phyloP scores from a whole-genome alignment of 331 rosid species.

The Acacia concinna region DNA sequence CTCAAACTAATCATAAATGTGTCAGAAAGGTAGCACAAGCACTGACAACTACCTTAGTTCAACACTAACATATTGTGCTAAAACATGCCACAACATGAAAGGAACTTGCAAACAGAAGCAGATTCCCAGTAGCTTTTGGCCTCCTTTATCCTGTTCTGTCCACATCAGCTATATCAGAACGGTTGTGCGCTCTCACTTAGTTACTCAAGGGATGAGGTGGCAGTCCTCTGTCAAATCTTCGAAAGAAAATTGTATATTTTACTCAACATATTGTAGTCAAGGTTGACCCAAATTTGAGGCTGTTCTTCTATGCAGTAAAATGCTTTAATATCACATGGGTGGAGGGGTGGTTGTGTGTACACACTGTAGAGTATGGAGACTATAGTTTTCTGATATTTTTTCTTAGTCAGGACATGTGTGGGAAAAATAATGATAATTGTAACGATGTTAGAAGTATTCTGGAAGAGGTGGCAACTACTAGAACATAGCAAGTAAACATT shows the following conservation, averaged over 20 bases:
- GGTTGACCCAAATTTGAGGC: constrained; percentile 13
- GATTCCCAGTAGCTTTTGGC: not conserved
- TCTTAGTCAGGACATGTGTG: not conserved
- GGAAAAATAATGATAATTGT: not conserved
- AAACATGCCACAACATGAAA: not conserved
- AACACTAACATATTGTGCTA: not conserved
- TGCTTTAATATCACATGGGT: constrained; percentile 3
- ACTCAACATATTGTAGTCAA: not conserved
- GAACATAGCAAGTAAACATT: not conserved
- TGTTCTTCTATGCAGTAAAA: not conserved
- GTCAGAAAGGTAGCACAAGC: not conserved
- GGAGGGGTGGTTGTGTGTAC: too few relatives aligned
- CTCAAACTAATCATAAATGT: not conserved
- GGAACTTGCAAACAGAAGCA: not conserved
- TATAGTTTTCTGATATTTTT: not conserved
- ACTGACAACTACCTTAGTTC: not conserved
- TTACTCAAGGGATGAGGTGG: not conserved
- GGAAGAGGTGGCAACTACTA: not conserved
- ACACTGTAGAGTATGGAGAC: not conserved
- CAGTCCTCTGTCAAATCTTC: not conserved
- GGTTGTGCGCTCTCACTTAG: not conserved
- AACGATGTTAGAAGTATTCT: not conserved
- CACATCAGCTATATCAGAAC: not conserved
- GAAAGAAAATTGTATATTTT: not conserved
- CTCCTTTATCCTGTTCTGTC: not conserved